Evolutionary conservation across 495 filamentous ascomycete species (phyloP), one percentile per base, ranked within the genome.

Genomic region (Astrothelium subdiscretum): DNA sequence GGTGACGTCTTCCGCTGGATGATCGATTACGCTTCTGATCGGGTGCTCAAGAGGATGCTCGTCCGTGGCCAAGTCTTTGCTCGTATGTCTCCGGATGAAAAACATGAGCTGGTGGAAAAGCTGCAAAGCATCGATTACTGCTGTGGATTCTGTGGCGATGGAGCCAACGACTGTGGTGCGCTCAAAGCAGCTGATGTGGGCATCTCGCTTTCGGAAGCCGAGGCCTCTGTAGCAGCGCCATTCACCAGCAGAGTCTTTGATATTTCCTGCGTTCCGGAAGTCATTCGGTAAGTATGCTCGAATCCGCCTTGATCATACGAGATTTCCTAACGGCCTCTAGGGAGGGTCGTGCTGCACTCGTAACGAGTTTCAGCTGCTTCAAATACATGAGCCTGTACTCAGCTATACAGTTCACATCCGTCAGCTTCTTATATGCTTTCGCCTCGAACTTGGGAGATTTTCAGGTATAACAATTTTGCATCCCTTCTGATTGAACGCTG

Each of bases 301-400:
- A 24, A 29, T 11, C 8, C 15, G 12, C 24, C 8, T 54, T 8
- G 43, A 48, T 24, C 6, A 29, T 54, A n/a, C 48, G 29, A 54
- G 3, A 8, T 20, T 8, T 29, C 29, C 48, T 29, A 10, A 29
- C 5, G 26, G 5, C 22, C 5, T 54, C 8, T 24, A 54, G 48
- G 29, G 95, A 99, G 78, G 95, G 95, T 3, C 85, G 95, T 63
- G 92, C 92, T 51, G 88, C 95, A 54, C 79, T 99, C 20, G 92
- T 97, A 6, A 99, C 95, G 31, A 97, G 92, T 71, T 99, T 99
- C 76, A 95, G 90, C 75, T 99, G 95, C 77, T 99, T 99, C 78
- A 99, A 99, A 74, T 99, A 91, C 73, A 99, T 99, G 95, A 96
- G 90, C 69, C 76, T 99, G 63, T 99, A 99, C 75, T 97, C 92